phyloP scores from a whole-genome alignment of 352 stramenopile species.

The Globisporangium nagaii region DNA sequence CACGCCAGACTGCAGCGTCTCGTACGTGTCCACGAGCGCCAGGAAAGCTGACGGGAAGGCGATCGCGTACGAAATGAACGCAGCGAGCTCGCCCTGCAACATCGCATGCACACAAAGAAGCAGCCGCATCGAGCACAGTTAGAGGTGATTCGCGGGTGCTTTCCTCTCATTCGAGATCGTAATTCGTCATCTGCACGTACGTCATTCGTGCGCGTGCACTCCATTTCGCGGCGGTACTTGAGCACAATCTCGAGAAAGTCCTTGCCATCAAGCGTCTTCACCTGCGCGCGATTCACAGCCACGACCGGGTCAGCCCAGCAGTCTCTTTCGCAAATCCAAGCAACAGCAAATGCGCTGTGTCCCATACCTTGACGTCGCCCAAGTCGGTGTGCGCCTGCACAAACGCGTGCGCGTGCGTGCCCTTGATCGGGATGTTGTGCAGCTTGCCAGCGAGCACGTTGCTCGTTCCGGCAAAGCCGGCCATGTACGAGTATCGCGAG shows the following conservation, averaged over 20 bases:
- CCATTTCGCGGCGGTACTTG: constrained; percentile 74
- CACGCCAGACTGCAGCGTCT: constrained; percentile 94
- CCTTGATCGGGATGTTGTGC: constrained; percentile 93
- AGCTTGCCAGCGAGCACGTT: constrained; percentile 97
- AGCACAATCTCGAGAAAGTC: constrained; percentile 82
- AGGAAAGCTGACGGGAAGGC: constrained; percentile 97
- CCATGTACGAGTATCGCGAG: constrained; percentile 97
- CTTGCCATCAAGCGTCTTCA: constrained; percentile 50
- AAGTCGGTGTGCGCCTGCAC: constrained; percentile 94
- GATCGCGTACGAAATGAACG: constrained; percentile 96
- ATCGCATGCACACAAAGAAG: constrained; percentile 9
- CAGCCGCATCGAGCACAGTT: not conserved
- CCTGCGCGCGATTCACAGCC: not conserved
- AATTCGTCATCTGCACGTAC: constrained; percentile 23
- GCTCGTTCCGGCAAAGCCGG: constrained; percentile 96
- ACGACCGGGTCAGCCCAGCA: not conserved
- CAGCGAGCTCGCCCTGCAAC: constrained; percentile 94
- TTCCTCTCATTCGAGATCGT: not conserved
- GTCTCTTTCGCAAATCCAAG: not conserved
- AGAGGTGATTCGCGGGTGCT: not conserved
- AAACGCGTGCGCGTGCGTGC: constrained; percentile 98
- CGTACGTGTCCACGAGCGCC: constrained; percentile 98
- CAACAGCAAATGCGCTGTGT: not conserved
- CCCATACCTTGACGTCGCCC: constrained; percentile 82
- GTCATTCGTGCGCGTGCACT: constrained; percentile 73